A percentile compares a stretch with the other conserved stretches of the same genome.
Conservation (phyloP, 768 basidiomycete genomes). For the Auriculariales sp. region DNA sequence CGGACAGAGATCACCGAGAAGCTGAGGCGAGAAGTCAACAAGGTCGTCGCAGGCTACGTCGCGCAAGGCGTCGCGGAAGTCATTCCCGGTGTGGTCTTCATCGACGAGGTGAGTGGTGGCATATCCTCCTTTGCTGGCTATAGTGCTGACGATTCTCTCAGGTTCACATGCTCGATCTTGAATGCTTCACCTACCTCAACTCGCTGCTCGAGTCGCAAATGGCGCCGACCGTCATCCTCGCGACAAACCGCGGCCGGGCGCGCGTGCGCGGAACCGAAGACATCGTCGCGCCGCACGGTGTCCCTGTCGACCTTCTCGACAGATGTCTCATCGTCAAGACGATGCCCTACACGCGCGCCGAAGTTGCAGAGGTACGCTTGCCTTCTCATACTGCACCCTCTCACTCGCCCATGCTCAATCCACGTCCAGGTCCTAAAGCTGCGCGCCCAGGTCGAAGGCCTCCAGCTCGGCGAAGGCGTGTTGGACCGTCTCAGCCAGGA, state of each 20-base stretch:
- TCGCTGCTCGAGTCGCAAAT: slow-evolving; percentile 89
- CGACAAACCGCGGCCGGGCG: slow-evolving; percentile 88
- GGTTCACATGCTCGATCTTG: slow-evolving; percentile 99
- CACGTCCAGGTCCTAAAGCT: slow-evolving; percentile 77
- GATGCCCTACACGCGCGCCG: slow-evolving; percentile 63
- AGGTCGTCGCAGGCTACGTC: slow-evolving; percentile 92
- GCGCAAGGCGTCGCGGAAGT: slow-evolving; percentile 98
- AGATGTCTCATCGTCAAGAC: slow-evolving; percentile 95
- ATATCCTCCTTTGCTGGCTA: no score
- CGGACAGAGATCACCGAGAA: slow-evolving; percentile 97
- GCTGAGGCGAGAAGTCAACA: slow-evolving; percentile 87
- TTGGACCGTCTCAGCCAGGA: slow-evolving; percentile 69
- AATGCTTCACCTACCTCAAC: slow-evolving; percentile 98
- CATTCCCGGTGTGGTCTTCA: slow-evolving; percentile 94
- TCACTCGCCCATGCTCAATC: slow-evolving; percentile 70
- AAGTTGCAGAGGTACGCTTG: slow-evolving; percentile 82
- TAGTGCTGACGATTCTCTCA: slow-evolving; percentile 16
- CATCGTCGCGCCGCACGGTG: slow-evolving; percentile 80
- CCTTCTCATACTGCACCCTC: slow-evolving; percentile 90
- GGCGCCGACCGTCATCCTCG: slow-evolving; percentile 94
- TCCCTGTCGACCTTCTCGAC: slow-evolving; percentile 88
- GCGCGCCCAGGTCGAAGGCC: slow-evolving; percentile 74
- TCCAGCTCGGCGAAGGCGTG: slow-evolving; percentile 61
- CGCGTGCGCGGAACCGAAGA: slow-evolving; percentile 89
- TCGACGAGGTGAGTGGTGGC: slow-evolving; percentile 71